Conservation (phyloP, 441 rosid species). For the Theobroma grandiflorum region DNA sequence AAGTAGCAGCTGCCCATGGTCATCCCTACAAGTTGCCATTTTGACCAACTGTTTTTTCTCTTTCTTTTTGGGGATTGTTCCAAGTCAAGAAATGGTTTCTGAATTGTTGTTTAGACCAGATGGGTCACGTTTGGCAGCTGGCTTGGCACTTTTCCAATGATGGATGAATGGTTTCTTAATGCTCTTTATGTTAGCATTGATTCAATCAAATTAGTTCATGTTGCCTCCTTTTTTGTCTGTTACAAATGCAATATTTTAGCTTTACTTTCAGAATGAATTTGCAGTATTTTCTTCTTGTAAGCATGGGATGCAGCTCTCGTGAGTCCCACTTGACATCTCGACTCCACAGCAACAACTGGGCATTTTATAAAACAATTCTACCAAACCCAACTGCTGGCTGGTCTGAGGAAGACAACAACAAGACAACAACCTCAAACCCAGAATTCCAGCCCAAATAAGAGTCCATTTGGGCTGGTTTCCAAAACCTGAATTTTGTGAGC, state of each 20-base stretch:
- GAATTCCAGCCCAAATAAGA: no score
- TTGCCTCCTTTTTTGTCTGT: not conserved
- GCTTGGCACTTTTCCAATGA: not conserved
- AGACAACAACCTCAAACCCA: no score
- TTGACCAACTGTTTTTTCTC: not conserved
- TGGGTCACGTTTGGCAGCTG: constrained; percentile 1
- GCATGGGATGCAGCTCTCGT: no score
- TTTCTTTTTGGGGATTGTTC: not conserved
- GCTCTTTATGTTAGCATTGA: not conserved
- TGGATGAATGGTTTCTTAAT: not conserved
- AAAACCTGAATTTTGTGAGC: no score
- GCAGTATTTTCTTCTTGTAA: not conserved
- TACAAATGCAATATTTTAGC: not conserved
- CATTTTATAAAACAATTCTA: no score
- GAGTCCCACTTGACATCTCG: no score
- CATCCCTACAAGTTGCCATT: not conserved
- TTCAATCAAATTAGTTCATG: not conserved
- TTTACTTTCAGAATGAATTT: not conserved
- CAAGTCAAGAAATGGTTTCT: not conserved
- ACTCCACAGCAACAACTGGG: no score
- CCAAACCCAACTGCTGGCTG: no score
- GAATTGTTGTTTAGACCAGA: not conserved
- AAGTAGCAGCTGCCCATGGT: constrained; percentile 13
- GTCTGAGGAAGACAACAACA: no score
- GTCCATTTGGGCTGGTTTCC: no score